Percentiles rank a stretch among this genome's conserved stretches.
These are phyloP conservation scores for Aspergillus ellipticus DNA, from an alignment of 495 filamentous ascomycete species.

Conservation along the genomic window DNA sequence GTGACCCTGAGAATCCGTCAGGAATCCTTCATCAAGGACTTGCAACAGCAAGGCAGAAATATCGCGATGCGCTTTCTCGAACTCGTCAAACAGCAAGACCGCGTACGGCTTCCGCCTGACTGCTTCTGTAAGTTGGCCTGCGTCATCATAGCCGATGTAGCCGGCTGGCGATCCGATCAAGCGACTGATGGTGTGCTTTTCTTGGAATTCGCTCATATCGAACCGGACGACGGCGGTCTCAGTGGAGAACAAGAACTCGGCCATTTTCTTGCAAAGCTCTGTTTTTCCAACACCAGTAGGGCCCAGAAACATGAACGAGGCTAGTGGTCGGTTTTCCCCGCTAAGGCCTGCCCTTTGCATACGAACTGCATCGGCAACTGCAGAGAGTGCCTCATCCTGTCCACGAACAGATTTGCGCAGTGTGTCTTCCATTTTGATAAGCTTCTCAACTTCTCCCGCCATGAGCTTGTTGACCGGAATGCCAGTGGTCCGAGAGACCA, in stretches of 20 bases:
- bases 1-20: conserved; percentile 93
- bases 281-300: conserved; percentile 98
- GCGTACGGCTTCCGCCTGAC: conserved; percentile 95
- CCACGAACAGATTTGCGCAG: conserved; percentile 81
- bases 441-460: conserved; percentile 84
- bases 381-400: conserved; percentile 88
- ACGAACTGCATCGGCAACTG: conserved; percentile 88
- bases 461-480: conserved; percentile 90
- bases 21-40: conserved; percentile 92
- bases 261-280: conserved; percentile 94
- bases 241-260: conserved; percentile 86
- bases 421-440: conserved; percentile 92
- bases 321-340: conserved; percentile 85
- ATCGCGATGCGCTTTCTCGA: conserved; percentile 94
- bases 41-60: conserved; percentile 93
- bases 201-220: conserved; percentile 97
- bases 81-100: conserved; percentile 92
- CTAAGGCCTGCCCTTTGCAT: conserved; percentile 91
- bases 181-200: conserved; percentile 92
- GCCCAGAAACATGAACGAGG: conserved; percentile 96
- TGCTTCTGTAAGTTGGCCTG: conserved; percentile 93
- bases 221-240: conserved; percentile 87
- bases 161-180: conserved; percentile 91
- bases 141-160: conserved; percentile 96
- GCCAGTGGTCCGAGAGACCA: conserved; percentile 86